These are phyloP conservation scores for Cyclotella choctawhatcheeana DNA, from an alignment of 108 stramenopile genomes.

Conservation along the genomic window DNA sequence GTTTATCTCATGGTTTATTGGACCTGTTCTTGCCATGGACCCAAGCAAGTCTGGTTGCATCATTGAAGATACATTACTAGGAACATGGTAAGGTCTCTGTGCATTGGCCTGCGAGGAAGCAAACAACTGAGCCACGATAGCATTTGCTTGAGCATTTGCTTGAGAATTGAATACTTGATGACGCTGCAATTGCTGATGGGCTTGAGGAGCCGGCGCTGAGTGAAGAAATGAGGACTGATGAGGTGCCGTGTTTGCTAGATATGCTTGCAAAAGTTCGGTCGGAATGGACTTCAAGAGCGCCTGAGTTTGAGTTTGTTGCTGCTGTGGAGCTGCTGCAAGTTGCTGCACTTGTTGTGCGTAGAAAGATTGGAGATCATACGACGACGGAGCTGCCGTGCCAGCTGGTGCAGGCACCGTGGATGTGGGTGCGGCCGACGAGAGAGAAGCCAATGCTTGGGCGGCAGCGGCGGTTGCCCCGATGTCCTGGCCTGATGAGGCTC, in stretches of 20 bases:
- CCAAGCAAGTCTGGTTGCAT: neutral
- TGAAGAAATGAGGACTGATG: slow-evolving; percentile 8
- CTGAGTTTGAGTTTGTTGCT: slow-evolving; percentile 18
- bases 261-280: slow-evolving; percentile 25
- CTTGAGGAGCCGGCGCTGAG: slow-evolving; percentile 16
- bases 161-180: slow-evolving; percentile 7
- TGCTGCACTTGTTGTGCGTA: slow-evolving; percentile 46
- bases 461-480: neutral
- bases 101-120: slow-evolving; percentile 12
- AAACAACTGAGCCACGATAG: slow-evolving; percentile 28
- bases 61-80: neutral
- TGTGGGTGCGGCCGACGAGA: neutral
- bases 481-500: neutral
- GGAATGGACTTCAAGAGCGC: slow-evolving; percentile 10
- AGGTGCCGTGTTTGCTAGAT: slow-evolving; percentile 8
- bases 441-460: slow-evolving; percentile 1
- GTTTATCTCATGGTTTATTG: neutral
- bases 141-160: slow-evolving; percentile 26
- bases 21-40: neutral
- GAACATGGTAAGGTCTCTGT: neutral
- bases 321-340: slow-evolving; percentile 36
- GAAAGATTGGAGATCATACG: slow-evolving; percentile 11
- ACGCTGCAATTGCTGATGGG: slow-evolving; percentile 2
- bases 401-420: neutral
- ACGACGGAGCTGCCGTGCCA: slow-evolving; percentile 8